Conservation (phyloP, 2,329 filamentous ascomycete genomes). For the Fusarium bulbicola region DNA sequence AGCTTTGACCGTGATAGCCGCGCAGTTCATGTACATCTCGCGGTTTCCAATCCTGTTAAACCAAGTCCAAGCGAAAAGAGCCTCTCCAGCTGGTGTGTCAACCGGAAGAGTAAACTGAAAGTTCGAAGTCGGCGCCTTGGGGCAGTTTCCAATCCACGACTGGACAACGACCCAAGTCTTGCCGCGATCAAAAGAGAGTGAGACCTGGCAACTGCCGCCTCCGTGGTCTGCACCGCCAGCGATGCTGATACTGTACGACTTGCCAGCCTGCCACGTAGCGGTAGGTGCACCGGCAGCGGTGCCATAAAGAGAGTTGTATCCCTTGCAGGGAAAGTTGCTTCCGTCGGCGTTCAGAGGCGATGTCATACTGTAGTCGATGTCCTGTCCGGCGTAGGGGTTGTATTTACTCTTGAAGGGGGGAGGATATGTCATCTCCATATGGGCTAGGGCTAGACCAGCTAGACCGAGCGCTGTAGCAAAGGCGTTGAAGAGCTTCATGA, state of each 20-base stretch:
- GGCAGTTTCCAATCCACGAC: constrained; percentile 64
- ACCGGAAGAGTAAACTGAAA: constrained; percentile 73
- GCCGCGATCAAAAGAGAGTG: constrained; percentile 77
- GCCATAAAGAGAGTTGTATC: constrained; percentile 59
- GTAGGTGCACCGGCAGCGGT: constrained; percentile 60
- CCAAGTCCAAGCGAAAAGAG: constrained; percentile 79
- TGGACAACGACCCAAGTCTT: constrained; percentile 72
- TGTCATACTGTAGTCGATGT: constrained; percentile 77
- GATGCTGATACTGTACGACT: constrained; percentile 69
- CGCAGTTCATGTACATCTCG: constrained; percentile 89
- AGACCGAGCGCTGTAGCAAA: constrained; percentile 53
- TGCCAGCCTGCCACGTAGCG: constrained; percentile 70
- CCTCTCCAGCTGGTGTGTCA: constrained; percentile 55
- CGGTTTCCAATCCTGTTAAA: constrained; percentile 80
- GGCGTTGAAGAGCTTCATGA: constrained; percentile 18
- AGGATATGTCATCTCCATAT: constrained; percentile 65
- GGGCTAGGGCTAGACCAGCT: constrained; percentile 55
- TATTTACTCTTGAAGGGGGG: constrained; percentile 61
- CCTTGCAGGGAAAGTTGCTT: constrained; percentile 80
- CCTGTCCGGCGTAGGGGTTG: constrained; percentile 55
- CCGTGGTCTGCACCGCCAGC: constrained; percentile 69
- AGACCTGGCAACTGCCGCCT: constrained; percentile 80
- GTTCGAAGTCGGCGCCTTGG: constrained; percentile 52
- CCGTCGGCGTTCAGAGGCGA: constrained; percentile 68
- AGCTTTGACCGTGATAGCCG: constrained; percentile 68